A percentile compares a stretch with the other conserved stretches of the same genome.
These are phyloP conservation scores for Schizosaccharomyces japonicus DNA, from an alignment of 805 yeast species.

Conservation along the genomic window DNA sequence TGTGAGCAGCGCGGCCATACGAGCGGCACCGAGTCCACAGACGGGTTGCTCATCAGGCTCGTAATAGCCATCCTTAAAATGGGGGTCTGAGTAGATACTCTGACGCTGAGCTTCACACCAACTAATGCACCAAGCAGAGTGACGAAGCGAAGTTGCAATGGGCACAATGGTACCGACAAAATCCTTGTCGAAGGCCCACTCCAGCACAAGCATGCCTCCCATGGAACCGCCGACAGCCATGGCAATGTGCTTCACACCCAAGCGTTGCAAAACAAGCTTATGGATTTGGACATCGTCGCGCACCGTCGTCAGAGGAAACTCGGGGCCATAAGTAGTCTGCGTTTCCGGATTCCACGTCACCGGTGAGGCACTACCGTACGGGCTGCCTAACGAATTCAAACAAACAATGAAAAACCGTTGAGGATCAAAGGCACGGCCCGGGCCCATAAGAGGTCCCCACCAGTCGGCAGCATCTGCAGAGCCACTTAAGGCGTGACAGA, in stretches of 20 bases:
- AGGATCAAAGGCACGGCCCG: slow-evolving; percentile 74
- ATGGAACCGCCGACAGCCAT: slow-evolving; percentile 87
- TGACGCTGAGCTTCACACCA: slow-evolving; percentile 99
- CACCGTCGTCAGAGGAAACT: slow-evolving; percentile 81
- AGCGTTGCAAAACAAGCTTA: slow-evolving; percentile 45
- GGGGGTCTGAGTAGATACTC: slow-evolving; percentile 84
- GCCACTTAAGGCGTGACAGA: slow-evolving; percentile 89
- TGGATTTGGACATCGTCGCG: slow-evolving; percentile 78
- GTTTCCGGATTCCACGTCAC: slow-evolving; percentile 58
- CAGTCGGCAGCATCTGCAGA: slow-evolving; percentile 88
- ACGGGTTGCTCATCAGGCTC: slow-evolving; percentile 50
- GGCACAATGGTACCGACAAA: slow-evolving; percentile 58
- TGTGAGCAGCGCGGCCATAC: slow-evolving; percentile 88
- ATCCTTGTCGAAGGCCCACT: slow-evolving; percentile 46
- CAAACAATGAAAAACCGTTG: slow-evolving; percentile 67
- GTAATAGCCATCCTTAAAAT: slow-evolving; percentile 76
- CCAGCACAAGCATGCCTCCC: slow-evolving; percentile 95
- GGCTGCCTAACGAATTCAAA: slow-evolving; percentile 81
- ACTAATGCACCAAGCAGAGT: slow-evolving; percentile 94
- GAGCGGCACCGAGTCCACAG: slow-evolving; percentile 78
- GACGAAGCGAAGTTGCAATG: slow-evolving; percentile 79
- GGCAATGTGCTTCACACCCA: slow-evolving; percentile 62
- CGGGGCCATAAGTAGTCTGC: slow-evolving; percentile 67
- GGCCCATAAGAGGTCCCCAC: slow-evolving; percentile 95
- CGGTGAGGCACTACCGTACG: slow-evolving; percentile 89